Percentiles rank a stretch among this genome's conserved stretches.
These are phyloP conservation scores for Claviceps monticola DNA, from an alignment of 2,329 filamentous ascomycete genomes.

Conservation along the genomic window DNA sequence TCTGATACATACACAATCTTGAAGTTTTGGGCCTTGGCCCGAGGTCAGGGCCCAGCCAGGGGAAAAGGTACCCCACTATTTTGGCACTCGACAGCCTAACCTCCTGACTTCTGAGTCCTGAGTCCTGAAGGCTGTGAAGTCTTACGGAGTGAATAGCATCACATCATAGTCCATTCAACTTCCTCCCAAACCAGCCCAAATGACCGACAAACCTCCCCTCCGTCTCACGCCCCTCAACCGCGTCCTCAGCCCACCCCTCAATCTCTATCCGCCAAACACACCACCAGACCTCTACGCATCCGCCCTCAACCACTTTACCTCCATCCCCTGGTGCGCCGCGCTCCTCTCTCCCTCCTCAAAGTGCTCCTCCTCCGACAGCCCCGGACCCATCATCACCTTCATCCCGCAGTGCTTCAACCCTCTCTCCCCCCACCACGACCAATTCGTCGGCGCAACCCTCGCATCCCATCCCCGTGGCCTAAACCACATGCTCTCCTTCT, in stretches of 20 bases:
- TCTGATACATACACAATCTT: too few relatives aligned
- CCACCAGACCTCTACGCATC: constrained; percentile 14
- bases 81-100: too few relatives aligned
- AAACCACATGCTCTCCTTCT: constrained; percentile 21
- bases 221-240: constrained; percentile 10
- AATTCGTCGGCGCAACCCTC: constrained; percentile 21
- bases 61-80: too few relatives aligned
- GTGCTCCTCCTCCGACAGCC: background rate
- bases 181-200: background rate
- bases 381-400: constrained; percentile 15
- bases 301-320: constrained; percentile 19
- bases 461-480: constrained; percentile 14
- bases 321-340: constrained; percentile 22
- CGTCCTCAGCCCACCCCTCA: constrained; percentile 18
- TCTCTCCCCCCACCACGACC: constrained; percentile 15
- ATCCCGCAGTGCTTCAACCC: constrained; percentile 21
- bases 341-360: constrained; percentile 12
- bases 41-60: too few relatives aligned
- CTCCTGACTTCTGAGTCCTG: too few relatives aligned
- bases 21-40: too few relatives aligned
- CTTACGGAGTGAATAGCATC: too few relatives aligned
- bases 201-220: background rate
- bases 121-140: too few relatives aligned
- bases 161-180: too few relatives aligned
- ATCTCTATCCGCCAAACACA: constrained; percentile 15